A percentile compares a stretch with the other conserved stretches of the same genome.
phyloP scores from a whole-genome alignment of 495 filamentous ascomycete genomes.

The Articulospora tetracladia region DNA sequence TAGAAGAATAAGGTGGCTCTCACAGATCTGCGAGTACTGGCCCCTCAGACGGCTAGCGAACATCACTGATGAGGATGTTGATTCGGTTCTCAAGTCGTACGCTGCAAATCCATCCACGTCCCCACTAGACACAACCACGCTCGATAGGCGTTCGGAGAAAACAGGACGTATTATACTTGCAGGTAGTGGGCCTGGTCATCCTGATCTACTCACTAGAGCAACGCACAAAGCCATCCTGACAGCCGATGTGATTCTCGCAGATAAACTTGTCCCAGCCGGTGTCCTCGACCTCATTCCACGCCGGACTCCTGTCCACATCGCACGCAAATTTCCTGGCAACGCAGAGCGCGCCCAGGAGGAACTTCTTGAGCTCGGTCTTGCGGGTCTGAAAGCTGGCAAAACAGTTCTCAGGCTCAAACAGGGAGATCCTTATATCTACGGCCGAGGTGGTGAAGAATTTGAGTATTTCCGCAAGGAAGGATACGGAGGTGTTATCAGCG shows the following conservation, averaged over 20 bases:
- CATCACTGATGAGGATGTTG: conserved; percentile 76
- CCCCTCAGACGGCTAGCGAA: conserved; percentile 75
- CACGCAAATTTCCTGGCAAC: conserved; percentile 96
- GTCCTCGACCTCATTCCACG: conserved; percentile 89
- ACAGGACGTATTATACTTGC: conserved; percentile 78
- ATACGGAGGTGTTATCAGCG: conserved; percentile 50
- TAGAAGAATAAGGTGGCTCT: conserved; percentile 85
- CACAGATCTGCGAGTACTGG: conserved; percentile 99
- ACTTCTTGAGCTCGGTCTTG: conserved; percentile 74
- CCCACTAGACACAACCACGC: conserved; percentile 2
- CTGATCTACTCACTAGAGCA: conserved; percentile 83
- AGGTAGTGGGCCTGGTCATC: conserved; percentile 90
- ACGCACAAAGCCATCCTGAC: conserved; percentile 79
- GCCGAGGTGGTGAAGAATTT: conserved; percentile 88
- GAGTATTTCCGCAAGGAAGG: conserved; percentile 78
- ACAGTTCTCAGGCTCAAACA: conserved; percentile 90
- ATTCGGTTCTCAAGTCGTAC: conserved; percentile 68
- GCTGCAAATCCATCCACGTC: conserved; percentile 17
- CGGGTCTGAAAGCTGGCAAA: conserved; percentile 64
- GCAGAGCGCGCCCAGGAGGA: conserved; percentile 92
- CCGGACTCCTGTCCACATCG: conserved; percentile 84
- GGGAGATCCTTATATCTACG: conserved; percentile 95
- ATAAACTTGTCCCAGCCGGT: conserved; percentile 89
- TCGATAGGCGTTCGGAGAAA: conserved; percentile 12
- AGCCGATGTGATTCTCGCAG: conserved; percentile 86